Percentiles rank a stretch among this genome's conserved stretches.
Evolutionary conservation across 805 yeast species (phyloP).

Genomic region (Candida sakaeoensis): DNA sequence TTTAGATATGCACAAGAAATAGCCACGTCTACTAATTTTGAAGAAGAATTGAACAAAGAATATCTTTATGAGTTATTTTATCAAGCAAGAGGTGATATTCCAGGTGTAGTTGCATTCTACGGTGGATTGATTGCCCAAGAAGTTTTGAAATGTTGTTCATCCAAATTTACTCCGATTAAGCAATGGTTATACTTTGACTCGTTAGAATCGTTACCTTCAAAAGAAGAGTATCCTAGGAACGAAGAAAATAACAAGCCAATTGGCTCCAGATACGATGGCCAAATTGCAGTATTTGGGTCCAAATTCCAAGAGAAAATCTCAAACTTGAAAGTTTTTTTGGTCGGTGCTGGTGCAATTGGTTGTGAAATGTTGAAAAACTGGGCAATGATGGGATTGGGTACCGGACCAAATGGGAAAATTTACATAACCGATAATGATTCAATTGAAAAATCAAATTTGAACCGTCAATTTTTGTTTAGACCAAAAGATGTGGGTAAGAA

Average conservation of each 20-base stretch:
- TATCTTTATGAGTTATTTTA: slow-evolving; percentile 69
- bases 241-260: slow-evolving; percentile 72
- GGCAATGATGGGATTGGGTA: slow-evolving; percentile 95
- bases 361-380: slow-evolving; percentile 98
- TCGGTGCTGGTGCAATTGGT: slow-evolving; percentile 98
- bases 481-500: slow-evolving; percentile 89
- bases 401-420: slow-evolving; percentile 86
- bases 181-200: slow-evolving; percentile 95
- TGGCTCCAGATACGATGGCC: slow-evolving; percentile 86
- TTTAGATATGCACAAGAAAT: slow-evolving; percentile 57
- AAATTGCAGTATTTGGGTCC: slow-evolving; percentile 89
- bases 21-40: slow-evolving; percentile 49
- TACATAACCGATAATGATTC: slow-evolving; percentile 89
- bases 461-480: slow-evolving; percentile 94
- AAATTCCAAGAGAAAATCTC: slow-evolving; percentile 70
- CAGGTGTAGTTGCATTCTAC: slow-evolving; percentile 81
- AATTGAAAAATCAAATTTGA: slow-evolving; percentile 92
- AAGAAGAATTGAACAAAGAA: slow-evolving; percentile 56
- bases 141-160: slow-evolving; percentile 90
- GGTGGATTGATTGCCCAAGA: slow-evolving; percentile 98
- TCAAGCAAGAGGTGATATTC: slow-evolving; percentile 89
- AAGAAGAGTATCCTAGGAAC: slow-evolving; percentile 54
- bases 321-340: slow-evolving; percentile 81
- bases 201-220: slow-evolving; percentile 78
- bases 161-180: slow-evolving; percentile 89